phyloP scores from a whole-genome alignment of 495 filamentous ascomycete genomes.

The Penicillium samsonianum region DNA sequence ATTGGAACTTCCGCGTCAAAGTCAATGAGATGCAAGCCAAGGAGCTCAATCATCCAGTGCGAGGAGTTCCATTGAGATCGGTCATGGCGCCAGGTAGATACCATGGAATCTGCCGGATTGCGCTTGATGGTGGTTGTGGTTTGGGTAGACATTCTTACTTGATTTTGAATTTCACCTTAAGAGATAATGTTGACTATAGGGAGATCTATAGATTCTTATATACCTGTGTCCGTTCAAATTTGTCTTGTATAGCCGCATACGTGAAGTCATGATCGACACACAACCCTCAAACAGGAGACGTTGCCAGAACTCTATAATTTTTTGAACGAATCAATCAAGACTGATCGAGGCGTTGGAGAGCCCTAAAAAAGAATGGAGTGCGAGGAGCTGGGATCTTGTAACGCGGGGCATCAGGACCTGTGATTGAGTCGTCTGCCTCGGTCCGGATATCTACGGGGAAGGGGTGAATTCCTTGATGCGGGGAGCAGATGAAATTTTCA shows the following conservation, averaged over 20 bases:
- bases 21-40: slow-evolving; percentile 27
- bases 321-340: slow-evolving; percentile 9
- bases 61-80: slow-evolving; percentile 24
- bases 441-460: slow-evolving; percentile 11
- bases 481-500: background rate
- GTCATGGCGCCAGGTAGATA: slow-evolving; percentile 32
- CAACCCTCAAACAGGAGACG: slow-evolving; percentile 4
- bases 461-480: slow-evolving; percentile 7
- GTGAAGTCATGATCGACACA: slow-evolving; percentile 23
- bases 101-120: slow-evolving; percentile 31
- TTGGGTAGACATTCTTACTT: slow-evolving; percentile 13
- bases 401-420: slow-evolving; percentile 13
- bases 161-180: background rate
- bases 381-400: background rate
- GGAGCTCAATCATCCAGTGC: slow-evolving; percentile 30
- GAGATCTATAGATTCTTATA: slow-evolving; percentile 13
- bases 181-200: background rate
- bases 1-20: slow-evolving; percentile 21
- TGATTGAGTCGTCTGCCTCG: slow-evolving; percentile 20
- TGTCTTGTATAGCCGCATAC: slow-evolving; percentile 2
- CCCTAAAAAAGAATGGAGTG: slow-evolving; percentile 6
- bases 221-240: background rate
- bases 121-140: slow-evolving; percentile 12
- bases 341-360: background rate
- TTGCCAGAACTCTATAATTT: slow-evolving; percentile 6